Base-by-base conservation (phyloP, 805 yeast genomes). In the Schizosaccharomyces cryophilus region DNA sequence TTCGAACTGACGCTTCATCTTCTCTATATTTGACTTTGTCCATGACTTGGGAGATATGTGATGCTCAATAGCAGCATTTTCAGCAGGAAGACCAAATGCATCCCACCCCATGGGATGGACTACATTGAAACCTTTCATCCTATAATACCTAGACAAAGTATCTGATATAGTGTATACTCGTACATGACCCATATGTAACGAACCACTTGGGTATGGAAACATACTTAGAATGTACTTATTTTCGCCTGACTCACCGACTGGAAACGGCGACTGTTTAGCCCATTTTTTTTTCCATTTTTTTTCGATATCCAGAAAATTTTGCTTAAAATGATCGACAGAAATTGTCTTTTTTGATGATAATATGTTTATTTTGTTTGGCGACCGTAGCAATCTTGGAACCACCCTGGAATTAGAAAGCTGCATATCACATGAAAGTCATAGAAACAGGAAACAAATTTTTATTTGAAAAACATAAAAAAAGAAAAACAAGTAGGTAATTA, bases 51-150 rank as follows among this genome's bases (percentile, higher is more conserved):
- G 96, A 64, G 80, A 80, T 13, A 87, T 76, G 0, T 81, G 80
- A 64, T 95, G 73, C 69, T 89, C 95, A 38, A 87, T 82, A 0
- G 98, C 98, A 0, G 98, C 98, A 70, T 93, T 93, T 69, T 93
- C 98, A 0, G 98, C 98, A 0, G 98, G 98, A 31, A 93, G 74
- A 0, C 98, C 98, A 75, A 93, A 93, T 0, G 97, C 95, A 74
- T 93, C 98, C 96, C 96, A 93, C 0, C 98, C 98, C 95, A 93
- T 89, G 0, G 97, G 96, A 69, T 93, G 95, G 1, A 90, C 75
- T 15, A 90, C 95, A 47, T 81, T 73, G 65, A 76, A 78, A 1
- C 96, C 96, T 60, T 78, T 79, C 72, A 86, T 77, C 64, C 93
- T 75, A 65, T 86, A 79, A 70, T 79, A 90, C 65, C 97, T 74